phyloP scores from a whole-genome alignment of 2,329 filamentous ascomycete species.

The Aspergillus calidoustus region DNA sequence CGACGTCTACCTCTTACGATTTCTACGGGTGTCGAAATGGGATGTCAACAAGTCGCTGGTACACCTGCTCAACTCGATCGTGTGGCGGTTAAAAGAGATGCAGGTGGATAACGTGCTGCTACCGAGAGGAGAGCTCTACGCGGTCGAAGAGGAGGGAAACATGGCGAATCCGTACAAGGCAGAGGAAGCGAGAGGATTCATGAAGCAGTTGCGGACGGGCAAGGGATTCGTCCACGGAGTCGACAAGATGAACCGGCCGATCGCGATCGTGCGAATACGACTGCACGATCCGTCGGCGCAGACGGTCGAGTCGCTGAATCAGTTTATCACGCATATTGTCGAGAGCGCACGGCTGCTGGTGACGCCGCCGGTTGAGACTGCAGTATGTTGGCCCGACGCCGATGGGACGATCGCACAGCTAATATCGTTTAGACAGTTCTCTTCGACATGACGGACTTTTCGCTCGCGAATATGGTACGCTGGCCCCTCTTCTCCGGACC shows the following conservation, averaged over 20 bases:
- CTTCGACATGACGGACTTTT: conserved; percentile 93
- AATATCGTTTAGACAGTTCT: conserved; percentile 69
- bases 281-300: conserved; percentile 83
- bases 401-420: neutral
- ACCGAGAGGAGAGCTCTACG: conserved; percentile 69
- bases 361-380: conserved; percentile 78
- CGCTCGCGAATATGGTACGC: conserved; percentile 82
- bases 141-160: conserved; percentile 58
- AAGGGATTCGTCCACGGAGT: conserved; percentile 86
- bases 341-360: conserved; percentile 84
- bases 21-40: conserved; percentile 84
- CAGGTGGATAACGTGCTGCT: conserved; percentile 86
- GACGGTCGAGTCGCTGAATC: conserved; percentile 77
- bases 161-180: conserved; percentile 52
- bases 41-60: conserved; percentile 85
- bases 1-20: conserved; percentile 77
- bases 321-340: conserved; percentile 87
- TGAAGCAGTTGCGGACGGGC: conserved; percentile 79
- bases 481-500: neutral
- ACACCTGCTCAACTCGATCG: conserved; percentile 88
- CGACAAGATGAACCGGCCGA: conserved; percentile 79
- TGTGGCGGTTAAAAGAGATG: conserved; percentile 81
- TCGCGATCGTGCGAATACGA: conserved; percentile 79
- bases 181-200: conserved; percentile 72
- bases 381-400: conserved; percentile 60